Conservation (phyloP, 2,329 filamentous ascomycete species). For the Pseudogymnoascus sp. region DNA sequence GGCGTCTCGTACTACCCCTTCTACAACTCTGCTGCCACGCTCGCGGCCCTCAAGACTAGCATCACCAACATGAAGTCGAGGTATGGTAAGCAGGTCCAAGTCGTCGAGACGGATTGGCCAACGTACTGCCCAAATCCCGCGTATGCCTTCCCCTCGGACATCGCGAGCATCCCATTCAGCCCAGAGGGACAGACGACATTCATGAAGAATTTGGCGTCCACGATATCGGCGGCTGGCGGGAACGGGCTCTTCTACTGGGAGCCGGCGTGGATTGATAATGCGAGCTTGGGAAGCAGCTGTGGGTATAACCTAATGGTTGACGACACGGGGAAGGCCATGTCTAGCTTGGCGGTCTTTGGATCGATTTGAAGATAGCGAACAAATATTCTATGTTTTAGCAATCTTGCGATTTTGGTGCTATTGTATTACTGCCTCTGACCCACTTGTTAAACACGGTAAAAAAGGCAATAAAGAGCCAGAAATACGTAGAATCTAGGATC, state of each 20-base stretch:
- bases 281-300: constrained; percentile 57
- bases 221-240: constrained; percentile 48
- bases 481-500: background rate
- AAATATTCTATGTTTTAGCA: background rate
- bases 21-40: constrained; percentile 52
- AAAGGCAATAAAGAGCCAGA: background rate
- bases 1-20: constrained; percentile 70
- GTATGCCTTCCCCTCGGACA: constrained; percentile 53
- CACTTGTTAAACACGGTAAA: background rate
- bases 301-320: constrained; percentile 56
- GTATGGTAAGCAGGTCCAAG: constrained; percentile 60
- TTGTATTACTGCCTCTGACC: background rate
- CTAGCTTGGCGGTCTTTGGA: constrained; percentile 49
- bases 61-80: constrained; percentile 51
- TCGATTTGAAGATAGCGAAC: constrained; percentile 33
- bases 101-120: constrained; percentile 67
- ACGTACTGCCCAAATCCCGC: constrained; percentile 51
- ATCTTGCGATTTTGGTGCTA: background rate
- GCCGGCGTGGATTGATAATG: constrained; percentile 62
- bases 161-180: constrained; percentile 53
- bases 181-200: constrained; percentile 56
- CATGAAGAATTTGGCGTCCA: constrained; percentile 50
- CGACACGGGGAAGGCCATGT: constrained; percentile 45
- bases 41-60: constrained; percentile 47
- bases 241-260: constrained; percentile 67